Evolutionary conservation across 2,329 filamentous ascomycete genomes (phyloP).

Genomic region (Whalleya microplaca): DNA sequence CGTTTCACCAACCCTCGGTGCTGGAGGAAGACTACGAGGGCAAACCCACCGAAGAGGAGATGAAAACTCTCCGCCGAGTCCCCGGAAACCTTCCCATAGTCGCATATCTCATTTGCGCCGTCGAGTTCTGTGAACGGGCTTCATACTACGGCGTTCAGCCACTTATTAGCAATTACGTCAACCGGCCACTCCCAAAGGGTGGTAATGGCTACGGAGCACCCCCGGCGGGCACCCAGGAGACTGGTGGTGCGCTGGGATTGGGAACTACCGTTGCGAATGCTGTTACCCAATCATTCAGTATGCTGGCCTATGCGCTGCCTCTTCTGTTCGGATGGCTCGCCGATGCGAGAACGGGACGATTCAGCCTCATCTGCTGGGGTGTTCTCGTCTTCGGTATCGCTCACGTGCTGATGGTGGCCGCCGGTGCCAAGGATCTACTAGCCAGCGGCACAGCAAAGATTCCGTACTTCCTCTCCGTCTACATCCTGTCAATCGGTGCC

Average conservation of each 20-base stretch:
- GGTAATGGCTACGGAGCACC: constrained; percentile 52
- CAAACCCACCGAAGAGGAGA: constrained; percentile 52
- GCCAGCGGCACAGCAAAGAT: constrained; percentile 51
- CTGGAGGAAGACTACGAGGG: constrained; percentile 37
- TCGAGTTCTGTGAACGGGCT: constrained; percentile 64
- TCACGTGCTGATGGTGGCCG: constrained; percentile 69
- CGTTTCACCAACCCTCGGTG: constrained; percentile 30
- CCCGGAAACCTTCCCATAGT: constrained; percentile 54
- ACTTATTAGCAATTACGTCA: constrained; percentile 63
- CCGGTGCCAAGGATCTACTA: constrained; percentile 52
- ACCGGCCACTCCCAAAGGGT: constrained; percentile 58
- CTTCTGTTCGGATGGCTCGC: constrained; percentile 61
- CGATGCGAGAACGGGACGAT: constrained; percentile 72
- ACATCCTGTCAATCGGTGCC: constrained; percentile 61
- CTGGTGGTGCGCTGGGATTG: constrained; percentile 62
- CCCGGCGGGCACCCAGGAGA: constrained; percentile 45
- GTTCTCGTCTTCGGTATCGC: constrained; percentile 69
- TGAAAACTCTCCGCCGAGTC: constrained; percentile 42
- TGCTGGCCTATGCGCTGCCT: constrained; percentile 62
- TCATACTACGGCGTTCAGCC: constrained; percentile 62
- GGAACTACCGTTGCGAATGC: constrained; percentile 59
- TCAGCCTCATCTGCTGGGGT: constrained; percentile 71
- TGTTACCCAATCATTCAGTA: constrained; percentile 56
- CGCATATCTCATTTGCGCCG: constrained; percentile 60
- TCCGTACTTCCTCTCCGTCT: constrained; percentile 58